Base-by-base conservation (phyloP, 352 stramenopile species). In the Phytophthora pini region DNA sequence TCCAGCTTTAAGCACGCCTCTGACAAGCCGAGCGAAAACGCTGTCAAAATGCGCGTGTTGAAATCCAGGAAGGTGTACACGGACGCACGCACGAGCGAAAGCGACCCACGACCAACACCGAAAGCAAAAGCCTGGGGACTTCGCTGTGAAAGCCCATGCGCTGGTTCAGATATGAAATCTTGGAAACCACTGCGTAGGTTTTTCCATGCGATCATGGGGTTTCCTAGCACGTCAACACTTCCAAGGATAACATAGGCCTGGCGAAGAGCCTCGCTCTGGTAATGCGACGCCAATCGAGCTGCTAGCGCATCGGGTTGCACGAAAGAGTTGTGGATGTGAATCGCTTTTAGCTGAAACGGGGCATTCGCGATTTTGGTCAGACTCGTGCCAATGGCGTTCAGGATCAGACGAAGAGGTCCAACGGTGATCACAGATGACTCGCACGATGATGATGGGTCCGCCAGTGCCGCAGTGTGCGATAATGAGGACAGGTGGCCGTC, bases 31-130 rank as follows among this genome's bases (percentile, higher is more conserved):
- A 96, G 77, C 4, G 87, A 89, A 29, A 86, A 87, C 5, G 87
- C 88, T 8, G 83, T 90, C 6, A 94, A 64, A 67, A 96, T 96
- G n/a, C 88, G 87, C 32, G 88, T 85, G 40, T 93, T 88, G 65
- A 96, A 96, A 56, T 96, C 88, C 44, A 96, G 67, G 34, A 94
- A 82, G 3, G 88, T 94, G 56, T 95, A 96, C 17, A 96, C 80
- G 2, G 88, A 92, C 7, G 87, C 87, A 24, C 87, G 85, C n/a
- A 93, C 56, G 7, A 96, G 78, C 38, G 88, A 92, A n/a, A 90
- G 72, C 2, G 87, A 94, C n/a, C 88, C 88, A 46, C 87, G 80
- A 5, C 88, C 81, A 34, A 96, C 80, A 13, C 88, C 88, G 10
- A 87, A 80, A 10, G 82, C 87, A 66, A 96, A 96, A 13, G 87